Evolutionary conservation across 257 asterid genomes (phyloP).

Genomic region (Echium plantagineum): DNA sequence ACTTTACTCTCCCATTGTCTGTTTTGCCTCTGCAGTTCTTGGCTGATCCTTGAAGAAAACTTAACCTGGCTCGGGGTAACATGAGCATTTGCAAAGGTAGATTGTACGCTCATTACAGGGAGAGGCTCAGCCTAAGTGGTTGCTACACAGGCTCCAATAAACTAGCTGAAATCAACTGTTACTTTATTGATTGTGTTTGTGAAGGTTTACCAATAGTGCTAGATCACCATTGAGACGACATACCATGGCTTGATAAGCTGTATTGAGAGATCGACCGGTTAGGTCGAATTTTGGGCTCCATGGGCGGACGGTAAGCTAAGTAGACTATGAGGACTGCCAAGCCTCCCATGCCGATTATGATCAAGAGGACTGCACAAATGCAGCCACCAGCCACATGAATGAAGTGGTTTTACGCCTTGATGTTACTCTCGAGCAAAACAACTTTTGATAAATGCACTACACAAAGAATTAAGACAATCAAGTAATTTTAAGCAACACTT

Average conservation of each 20-base stretch:
- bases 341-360: constrained; percentile 60
- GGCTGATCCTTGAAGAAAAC: constrained; percentile 33
- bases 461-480: background rate
- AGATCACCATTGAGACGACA: constrained; percentile 24
- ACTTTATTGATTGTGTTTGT: constrained; percentile 78
- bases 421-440: constrained; percentile 4
- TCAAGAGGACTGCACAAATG: constrained; percentile 72
- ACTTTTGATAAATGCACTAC: background rate
- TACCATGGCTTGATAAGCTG: constrained; percentile 79
- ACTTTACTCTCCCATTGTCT: constrained; percentile 46
- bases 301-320: constrained; percentile 36
- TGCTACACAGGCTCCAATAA: constrained; percentile 32
- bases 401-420: constrained; percentile 34
- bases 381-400: constrained; percentile 69
- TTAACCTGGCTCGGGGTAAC: constrained; percentile 67
- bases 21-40: constrained; percentile 44
- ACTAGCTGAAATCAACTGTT: constrained; percentile 58
- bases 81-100: constrained; percentile 48
- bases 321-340: constrained; percentile 12
- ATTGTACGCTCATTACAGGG: constrained; percentile 31
- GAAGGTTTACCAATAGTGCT: constrained; percentile 64
- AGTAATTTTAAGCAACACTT: background rate
- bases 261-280: constrained; percentile 53
- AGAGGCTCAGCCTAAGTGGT: constrained; percentile 53
- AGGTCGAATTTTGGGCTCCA: constrained; percentile 49